Evolutionary conservation across 1,284 basidiomycete species (phyloP), one percentile per base, ranked within the genome.

Genomic region (Porodaedalea pini): DNA sequence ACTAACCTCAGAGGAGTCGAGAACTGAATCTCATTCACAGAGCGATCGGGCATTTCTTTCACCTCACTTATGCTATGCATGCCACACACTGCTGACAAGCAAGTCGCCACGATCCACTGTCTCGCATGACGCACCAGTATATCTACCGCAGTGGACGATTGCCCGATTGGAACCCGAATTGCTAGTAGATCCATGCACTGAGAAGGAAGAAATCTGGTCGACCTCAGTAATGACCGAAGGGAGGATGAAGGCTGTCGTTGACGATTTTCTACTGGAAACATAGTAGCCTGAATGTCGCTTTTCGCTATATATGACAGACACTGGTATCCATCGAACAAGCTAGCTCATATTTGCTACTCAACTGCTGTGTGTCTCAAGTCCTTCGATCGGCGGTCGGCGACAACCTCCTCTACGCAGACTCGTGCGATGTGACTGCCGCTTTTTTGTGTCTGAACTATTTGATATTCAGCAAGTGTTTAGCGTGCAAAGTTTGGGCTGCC

Each of bases 21-120:
- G 10, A 13, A 57, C 13, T 32, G 55, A 54, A 44, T 57, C 62
- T 52, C 45, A 41, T 32, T 54, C 43, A 37, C 49, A 40, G 23
- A 43, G 21, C 27, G 51, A 47, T 34, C 6, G 4, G 15, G 13
- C 7, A 29, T n/a, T 63, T 62, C 40, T 89, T 23, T 75, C 80
- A 1, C 69, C 74, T 0, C 65, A 74, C 31, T 74, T 92, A 1
- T 92, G 90, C 66, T 92, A 92, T 67, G 77, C 83, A 7, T 92
- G 90, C 64, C 79, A 86, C 59, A 86, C 88, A 3, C 85, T 81
- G 0, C 71, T 91, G 40, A 86, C 85, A 0, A 86, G 86, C 66
- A 75, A 77, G 61, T 59, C 48, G 17, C 70, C 43, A 36, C 19
- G 27, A 17, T 49, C 58, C 21, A 54, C 31, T 2, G 27, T 34